phyloP scores from a whole-genome alignment of 2,329 filamentous ascomycete genomes.

The Exserohilum turcica region DNA sequence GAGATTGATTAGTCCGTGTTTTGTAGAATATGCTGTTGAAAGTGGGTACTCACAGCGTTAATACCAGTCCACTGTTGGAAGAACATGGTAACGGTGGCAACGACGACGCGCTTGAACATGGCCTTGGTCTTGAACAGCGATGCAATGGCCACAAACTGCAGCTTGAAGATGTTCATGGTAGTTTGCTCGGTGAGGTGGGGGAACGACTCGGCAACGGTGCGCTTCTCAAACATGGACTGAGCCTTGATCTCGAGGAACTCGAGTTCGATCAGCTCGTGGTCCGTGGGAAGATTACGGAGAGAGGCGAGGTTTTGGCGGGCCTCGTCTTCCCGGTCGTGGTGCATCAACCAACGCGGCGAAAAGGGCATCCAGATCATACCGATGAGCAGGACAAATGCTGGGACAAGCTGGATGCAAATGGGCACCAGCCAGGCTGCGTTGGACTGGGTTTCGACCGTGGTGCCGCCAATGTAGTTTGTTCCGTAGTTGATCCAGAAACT shows the following conservation, averaged over 20 bases:
- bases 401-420: conserved; percentile 71
- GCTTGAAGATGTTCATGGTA: conserved; percentile 59
- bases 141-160: conserved; percentile 69
- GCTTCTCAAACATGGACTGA: conserved; percentile 77
- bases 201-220: conserved; percentile 66
- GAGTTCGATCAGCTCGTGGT: conserved; percentile 72
- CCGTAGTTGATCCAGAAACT: conserved; percentile 44
- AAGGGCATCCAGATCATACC: conserved; percentile 84
- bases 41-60: conserved; percentile 45
- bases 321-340: conserved; percentile 71
- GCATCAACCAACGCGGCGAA: conserved; percentile 75
- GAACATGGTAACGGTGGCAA: conserved; percentile 60
- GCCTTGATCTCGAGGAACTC: conserved; percentile 86
- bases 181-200: conserved; percentile 67
- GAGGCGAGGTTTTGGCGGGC: conserved; percentile 66
- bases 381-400: conserved; percentile 67
- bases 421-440: conserved; percentile 76
- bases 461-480: conserved; percentile 60
- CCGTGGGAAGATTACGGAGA: conserved; percentile 65
- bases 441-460: conserved; percentile 61
- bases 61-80: conserved; percentile 60
- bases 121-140: conserved; percentile 68
- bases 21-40: too few species aligned
- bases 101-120: conserved; percentile 69
- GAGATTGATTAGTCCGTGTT: conserved; percentile 35